A percentile compares a stretch with the other conserved stretches of the same genome.
These are phyloP conservation scores for Pythium aristosporum DNA, from an alignment of 352 stramenopile genomes.

Conservation along the genomic window DNA sequence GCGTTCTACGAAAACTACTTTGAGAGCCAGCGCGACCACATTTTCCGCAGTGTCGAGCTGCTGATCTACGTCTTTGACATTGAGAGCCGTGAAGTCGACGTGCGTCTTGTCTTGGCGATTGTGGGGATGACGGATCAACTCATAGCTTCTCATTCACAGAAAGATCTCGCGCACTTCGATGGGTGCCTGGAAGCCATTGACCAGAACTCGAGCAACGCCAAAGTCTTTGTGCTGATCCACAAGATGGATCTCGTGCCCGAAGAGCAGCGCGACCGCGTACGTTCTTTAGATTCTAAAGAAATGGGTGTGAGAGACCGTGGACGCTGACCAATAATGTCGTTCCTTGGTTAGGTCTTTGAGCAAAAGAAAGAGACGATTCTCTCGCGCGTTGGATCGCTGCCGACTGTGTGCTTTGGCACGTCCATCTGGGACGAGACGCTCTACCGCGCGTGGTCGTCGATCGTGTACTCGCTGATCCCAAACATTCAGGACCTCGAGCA, in stretches of 20 bases:
- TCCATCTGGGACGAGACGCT: constrained; percentile 99
- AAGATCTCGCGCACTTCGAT: constrained; percentile 98
- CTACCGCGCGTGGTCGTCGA: constrained; percentile 98
- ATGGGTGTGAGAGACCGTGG: constrained; percentile 82
- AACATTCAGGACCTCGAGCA: constrained; percentile 97
- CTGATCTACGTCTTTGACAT: constrained; percentile 99
- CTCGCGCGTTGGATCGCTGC: constrained; percentile 85
- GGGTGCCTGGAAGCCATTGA: constrained; percentile 97
- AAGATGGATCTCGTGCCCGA: constrained; percentile 99
- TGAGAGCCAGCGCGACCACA: constrained; percentile 98
- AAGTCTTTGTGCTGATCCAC: constrained; percentile 99
- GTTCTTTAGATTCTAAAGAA: constrained; percentile 18
- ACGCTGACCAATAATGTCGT: not conserved
- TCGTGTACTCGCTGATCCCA: constrained; percentile 99
- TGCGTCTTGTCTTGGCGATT: constrained; percentile 18
- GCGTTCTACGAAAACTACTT: constrained; percentile 99
- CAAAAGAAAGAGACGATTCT: constrained; percentile 94
- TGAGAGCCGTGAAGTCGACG: constrained; percentile 85
- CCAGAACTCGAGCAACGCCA: constrained; percentile 98
- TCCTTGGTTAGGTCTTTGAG: constrained; percentile 85
- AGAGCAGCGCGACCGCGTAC: constrained; percentile 75
- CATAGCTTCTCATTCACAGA: constrained; percentile 44
- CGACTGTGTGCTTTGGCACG: constrained; percentile 94
- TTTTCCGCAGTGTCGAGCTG: constrained; percentile 98
- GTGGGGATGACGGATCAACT: not conserved